Base-by-base conservation (phyloP, 192 early-diverging fungal genomes). In the Allomyces javanicus region DNA sequence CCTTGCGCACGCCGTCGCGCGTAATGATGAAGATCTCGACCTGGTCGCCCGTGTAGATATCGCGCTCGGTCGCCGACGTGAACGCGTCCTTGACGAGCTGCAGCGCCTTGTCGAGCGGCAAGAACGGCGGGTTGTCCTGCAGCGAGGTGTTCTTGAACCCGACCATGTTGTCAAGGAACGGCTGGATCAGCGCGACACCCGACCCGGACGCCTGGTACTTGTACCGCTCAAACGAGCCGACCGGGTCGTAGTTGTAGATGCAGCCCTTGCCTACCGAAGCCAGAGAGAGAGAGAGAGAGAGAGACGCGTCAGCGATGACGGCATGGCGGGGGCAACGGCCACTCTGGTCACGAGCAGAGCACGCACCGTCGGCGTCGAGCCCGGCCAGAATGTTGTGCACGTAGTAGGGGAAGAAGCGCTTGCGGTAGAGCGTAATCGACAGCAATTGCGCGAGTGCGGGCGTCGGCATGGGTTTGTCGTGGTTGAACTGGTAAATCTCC, bases 331-430 rank as follows among this genome's bases (percentile, higher is more conserved):
- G 33, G 7, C 33, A 9, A 40, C 14, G 6, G 44, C 63, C 23
- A 68, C 22, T 2, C 23, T 67, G 19, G 33, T 62, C 27, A 43
- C 3, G 0, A 66, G 62, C 23, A 3, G 21, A 40, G 14, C 19
- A 43, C 64, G 24, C 77, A 85, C 90, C 96, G 24, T 94, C 76
- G 67, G 83, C 79, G 69, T 94, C 93, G 14, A 99, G 62, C 25
- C 96, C 96, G 5, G 89, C 93, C 64, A 99, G 68, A 22, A 92
- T 82, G 72, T 87, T 88, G 75, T 87, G 92, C 70, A 83, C 83
- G 72, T 94, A 96, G 78, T 94, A 97, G 1, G 94, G 93, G 81
- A 99, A 97, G 76, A 97, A 96, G 19, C 96, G 86, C 67, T 87
- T 89, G 50, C 76, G 76, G 72, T 99, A 99, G 43, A 99, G 76